These are phyloP conservation scores for Aspergillus latus DNA, from an alignment of 2,329 filamentous ascomycete species.

Conservation along the genomic window DNA sequence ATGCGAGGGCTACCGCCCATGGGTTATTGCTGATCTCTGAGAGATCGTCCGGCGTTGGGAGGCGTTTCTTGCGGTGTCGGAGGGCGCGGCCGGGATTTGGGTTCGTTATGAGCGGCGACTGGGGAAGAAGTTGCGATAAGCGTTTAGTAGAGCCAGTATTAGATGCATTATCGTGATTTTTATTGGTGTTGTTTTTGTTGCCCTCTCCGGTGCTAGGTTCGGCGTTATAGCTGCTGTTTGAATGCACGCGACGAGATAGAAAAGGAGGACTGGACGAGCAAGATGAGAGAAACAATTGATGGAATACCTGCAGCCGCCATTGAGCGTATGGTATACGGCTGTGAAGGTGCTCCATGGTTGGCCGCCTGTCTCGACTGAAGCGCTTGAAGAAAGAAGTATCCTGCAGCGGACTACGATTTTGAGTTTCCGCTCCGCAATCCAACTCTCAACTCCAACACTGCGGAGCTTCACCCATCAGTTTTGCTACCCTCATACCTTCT, in stretches of 20 bases:
- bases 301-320: constrained; percentile 34
- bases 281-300: constrained; percentile 20
- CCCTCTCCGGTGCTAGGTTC: constrained; percentile 2
- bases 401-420: constrained; percentile 2
- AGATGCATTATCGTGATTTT: not conserved
- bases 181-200: not conserved
- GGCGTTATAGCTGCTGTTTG: not conserved
- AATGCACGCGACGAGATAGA: constrained; percentile 8
- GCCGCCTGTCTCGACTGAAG: not conserved
- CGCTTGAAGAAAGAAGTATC: constrained; percentile 13
- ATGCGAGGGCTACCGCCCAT: constrained; percentile 43
- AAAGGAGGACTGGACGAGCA: constrained; percentile 5
- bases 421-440: constrained; percentile 6
- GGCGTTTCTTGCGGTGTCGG: constrained; percentile 28
- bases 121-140: constrained; percentile 36
- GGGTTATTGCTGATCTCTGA: constrained; percentile 38
- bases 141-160: constrained; percentile 1
- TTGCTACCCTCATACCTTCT: constrained; percentile 3
- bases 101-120: constrained; percentile 36
- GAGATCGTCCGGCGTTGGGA: constrained; percentile 27
- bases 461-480: constrained; percentile 2
- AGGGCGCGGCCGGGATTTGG: constrained; percentile 21
- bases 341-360: constrained; percentile 29
- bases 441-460: constrained; percentile 3
- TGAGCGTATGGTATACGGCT: constrained; percentile 30